These are phyloP conservation scores for Cordyceps pruinosa DNA, from an alignment of 2,329 filamentous ascomycete genomes.

Conservation along the genomic window DNA sequence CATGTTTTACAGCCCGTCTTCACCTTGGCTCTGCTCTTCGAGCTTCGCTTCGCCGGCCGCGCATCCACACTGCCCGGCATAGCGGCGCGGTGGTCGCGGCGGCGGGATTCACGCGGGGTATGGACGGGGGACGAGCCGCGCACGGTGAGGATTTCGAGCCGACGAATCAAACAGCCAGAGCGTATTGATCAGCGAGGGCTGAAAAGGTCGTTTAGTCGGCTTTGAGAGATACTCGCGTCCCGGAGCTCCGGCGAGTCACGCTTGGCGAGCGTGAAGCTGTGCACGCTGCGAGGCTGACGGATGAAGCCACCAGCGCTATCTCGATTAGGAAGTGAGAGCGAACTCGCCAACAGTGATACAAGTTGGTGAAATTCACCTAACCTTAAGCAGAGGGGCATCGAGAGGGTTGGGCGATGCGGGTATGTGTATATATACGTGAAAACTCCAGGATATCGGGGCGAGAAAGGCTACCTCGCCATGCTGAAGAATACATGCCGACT, in stretches of 20 bases:
- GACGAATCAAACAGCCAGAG: neutral
- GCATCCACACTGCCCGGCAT: neutral
- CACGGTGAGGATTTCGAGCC: neutral
- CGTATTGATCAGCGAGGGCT: neutral
- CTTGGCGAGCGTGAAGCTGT: neutral
- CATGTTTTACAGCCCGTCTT: conserved; percentile 38
- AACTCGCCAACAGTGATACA: conserved; percentile 23
- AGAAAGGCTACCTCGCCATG: neutral
- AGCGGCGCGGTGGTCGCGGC: no score
- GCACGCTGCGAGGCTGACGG: neutral
- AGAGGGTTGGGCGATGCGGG: no score
- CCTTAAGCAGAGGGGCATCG: no score
- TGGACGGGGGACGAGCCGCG: no score
- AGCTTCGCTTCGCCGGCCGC: neutral
- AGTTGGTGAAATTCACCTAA: conserved; percentile 11
- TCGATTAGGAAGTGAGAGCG: conserved; percentile 25
- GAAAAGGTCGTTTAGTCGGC: neutral
- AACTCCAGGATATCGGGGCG: neutral
- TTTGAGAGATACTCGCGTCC: neutral
- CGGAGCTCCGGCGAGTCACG: neutral
- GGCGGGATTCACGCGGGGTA: no score
- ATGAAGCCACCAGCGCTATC: conserved; percentile 17
- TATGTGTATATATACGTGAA: neutral
- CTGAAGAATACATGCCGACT: neutral
- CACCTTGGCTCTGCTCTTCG: conserved; percentile 24